A percentile compares a stretch with the other conserved stretches of the same genome.
phyloP scores from a whole-genome alignment of 352 stramenopile species.

The Phytophthora cryptogea region DNA sequence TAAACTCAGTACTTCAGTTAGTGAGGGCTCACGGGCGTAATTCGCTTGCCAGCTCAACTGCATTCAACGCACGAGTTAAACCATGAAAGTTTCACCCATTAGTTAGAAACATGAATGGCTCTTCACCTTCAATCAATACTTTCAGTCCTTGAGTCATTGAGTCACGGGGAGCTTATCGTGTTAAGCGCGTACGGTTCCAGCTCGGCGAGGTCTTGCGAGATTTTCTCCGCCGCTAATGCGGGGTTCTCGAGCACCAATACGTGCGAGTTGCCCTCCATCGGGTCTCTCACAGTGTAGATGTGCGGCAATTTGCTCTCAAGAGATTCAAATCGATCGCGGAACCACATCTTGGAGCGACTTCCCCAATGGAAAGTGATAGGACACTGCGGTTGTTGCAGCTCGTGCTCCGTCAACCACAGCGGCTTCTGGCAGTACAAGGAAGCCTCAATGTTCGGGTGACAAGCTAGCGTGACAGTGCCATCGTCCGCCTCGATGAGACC shows the following conservation, averaged over 20 bases:
- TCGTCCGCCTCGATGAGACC: conserved; percentile 29
- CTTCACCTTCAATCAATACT: no score
- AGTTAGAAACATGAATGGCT: no score
- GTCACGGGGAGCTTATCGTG: conserved; percentile 6
- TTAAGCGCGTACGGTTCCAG: conserved; percentile 20
- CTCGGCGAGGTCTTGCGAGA: conserved; percentile 38
- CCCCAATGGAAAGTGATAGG: conserved; percentile 51
- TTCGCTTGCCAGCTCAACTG: no score
- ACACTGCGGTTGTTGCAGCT: conserved; percentile 42
- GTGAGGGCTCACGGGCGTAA: no score
- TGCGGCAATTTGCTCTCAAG: conserved; percentile 38
- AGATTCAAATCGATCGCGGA: conserved; percentile 30
- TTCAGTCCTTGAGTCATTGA: background rate
- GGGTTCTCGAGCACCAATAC: conserved; percentile 59
- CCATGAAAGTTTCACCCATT: background rate
- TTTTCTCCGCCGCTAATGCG: conserved; percentile 40
- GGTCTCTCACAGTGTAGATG: conserved; percentile 42
- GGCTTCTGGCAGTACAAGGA: conserved; percentile 47
- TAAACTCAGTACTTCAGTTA: no score
- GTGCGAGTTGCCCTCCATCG: conserved; percentile 49
- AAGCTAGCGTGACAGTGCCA: conserved; percentile 40
- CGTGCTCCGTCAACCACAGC: conserved; percentile 39
- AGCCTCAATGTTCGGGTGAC: conserved; percentile 46
- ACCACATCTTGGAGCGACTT: conserved; percentile 52
- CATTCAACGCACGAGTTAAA: no score